Base-by-base conservation (phyloP, 2,329 filamentous ascomycete genomes). In the Macrophomina tecta region DNA sequence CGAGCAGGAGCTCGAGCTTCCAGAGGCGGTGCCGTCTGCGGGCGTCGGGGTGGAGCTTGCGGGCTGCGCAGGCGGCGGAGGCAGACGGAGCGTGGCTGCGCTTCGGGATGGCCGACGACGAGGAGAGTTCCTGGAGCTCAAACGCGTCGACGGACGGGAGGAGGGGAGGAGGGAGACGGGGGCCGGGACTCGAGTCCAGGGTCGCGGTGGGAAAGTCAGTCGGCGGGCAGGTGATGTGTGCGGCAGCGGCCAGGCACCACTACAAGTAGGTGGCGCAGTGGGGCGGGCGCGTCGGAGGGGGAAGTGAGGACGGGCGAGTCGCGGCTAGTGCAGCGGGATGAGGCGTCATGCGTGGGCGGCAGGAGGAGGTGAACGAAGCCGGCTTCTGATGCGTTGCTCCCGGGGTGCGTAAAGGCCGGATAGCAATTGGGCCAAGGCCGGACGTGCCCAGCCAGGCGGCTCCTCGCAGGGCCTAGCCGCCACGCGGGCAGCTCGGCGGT, bases 1-100 rank as follows among this genome's bases (percentile, higher is more conserved):
- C 84, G 73, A 91, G 87, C 74, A 94, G 89, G 85, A 87, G 87
- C 75, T 83, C 83, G 78, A 88, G 86, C 83, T 93, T 93, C 78
- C 85, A 83, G 71, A 81, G 80, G 74, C 84, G 65, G 48, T 28
- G 56, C 23, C 40, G 65, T 40, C 38, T 48, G 38, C 49, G 48
- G 16, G 30, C 42, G 23, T 62, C 58, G 42, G 14, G 28, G 18
- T 36, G 40, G 38, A 46, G 28, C 36, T 38, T 38, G 36, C 18
- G 23, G 18, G 49, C 23, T 3, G 36, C 36, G 7, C 49, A 5
- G 14, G 38, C 36, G 42, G 38, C 7, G 51, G 38, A 5, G 14
- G 38, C 36, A 32, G 38, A 4, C 30, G 38, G 23, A 23, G 28
- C 23, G 9, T 49, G 16, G 52, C 30, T 28, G 12, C 11, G 63